Evolutionary conservation across 2,329 filamentous ascomycete genomes (phyloP).

Genomic region (Arthrobotrys pseudoclavata): DNA sequence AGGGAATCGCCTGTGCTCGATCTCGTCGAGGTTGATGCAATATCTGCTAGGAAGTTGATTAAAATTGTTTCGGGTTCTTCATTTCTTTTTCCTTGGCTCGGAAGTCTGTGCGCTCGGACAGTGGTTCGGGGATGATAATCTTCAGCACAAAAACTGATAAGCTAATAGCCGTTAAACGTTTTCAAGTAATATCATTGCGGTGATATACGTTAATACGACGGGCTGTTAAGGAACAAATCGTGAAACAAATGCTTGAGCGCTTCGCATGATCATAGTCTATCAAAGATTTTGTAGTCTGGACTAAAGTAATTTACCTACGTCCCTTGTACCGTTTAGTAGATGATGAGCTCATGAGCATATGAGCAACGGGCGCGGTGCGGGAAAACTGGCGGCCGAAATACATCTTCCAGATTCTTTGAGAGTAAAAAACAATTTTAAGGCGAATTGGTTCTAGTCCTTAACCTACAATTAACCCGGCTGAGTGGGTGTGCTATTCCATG

Average conservation of each 20-base stretch:
- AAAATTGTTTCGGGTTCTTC: conserved; percentile 34
- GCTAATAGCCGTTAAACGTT: conserved; percentile 55
- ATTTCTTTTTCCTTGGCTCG: conserved; percentile 27
- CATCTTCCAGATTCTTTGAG: conserved; percentile 13
- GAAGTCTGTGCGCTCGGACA: conserved; percentile 29
- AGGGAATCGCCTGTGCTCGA: conserved; percentile 47
- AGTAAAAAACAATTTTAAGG: conserved; percentile 31
- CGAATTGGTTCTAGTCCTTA: conserved; percentile 29
- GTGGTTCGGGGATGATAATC: conserved; percentile 7
- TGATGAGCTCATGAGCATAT: conserved; percentile 42
- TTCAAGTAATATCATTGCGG: conserved; percentile 33
- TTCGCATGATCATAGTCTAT: conserved; percentile 37
- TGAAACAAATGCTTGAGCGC: conserved; percentile 51
- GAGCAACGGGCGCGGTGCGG: conserved; percentile 1
- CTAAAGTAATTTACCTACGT: conserved; percentile 46
- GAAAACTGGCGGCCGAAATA: conserved; percentile 18
- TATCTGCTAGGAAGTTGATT: conserved; percentile 38
- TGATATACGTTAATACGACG: conserved; percentile 46
- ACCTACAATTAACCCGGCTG: conserved; percentile 45
- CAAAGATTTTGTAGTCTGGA: conserved; percentile 24
- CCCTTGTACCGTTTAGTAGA: conserved; percentile 36
- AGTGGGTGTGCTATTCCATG: conserved; percentile 52
- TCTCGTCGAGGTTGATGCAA: conserved; percentile 39
- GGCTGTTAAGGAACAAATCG: conserved; percentile 54
- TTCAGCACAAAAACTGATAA: conserved; percentile 42